phyloP scores from a whole-genome alignment of 2,329 filamentous ascomycete species.

The Colletotrichum orbiculare region DNA sequence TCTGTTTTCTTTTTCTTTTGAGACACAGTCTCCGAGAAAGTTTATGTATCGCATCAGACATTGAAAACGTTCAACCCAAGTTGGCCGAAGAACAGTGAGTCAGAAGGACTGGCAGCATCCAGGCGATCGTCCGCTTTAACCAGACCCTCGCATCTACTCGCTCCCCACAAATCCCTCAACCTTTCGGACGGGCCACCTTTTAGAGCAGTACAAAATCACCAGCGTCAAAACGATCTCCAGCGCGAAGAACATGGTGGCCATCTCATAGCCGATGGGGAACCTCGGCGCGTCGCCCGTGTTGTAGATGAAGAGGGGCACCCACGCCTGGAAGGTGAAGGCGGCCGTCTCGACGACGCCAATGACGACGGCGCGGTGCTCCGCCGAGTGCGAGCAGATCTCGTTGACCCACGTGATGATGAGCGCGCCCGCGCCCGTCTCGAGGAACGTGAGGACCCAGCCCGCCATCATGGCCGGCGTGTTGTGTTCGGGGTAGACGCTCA shows the following conservation, averaged over 20 bases:
- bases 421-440: conserved; percentile 48
- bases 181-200: conserved; percentile 13
- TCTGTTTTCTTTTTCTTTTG: too few species aligned
- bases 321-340: conserved; percentile 56
- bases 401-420: conserved; percentile 59
- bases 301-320: conserved; percentile 53
- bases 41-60: too few species aligned
- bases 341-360: conserved; percentile 60
- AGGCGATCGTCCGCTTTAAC: too few species aligned
- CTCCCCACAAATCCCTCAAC: background rate
- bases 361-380: conserved; percentile 60
- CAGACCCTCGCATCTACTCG: background rate
- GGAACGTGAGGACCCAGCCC: conserved; percentile 50
- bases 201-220: conserved; percentile 15
- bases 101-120: too few species aligned
- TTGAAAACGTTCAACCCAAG: too few species aligned
- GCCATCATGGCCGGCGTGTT: conserved; percentile 49
- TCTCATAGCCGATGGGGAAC: conserved; percentile 51
- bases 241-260: conserved; percentile 47
- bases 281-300: conserved; percentile 50
- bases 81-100: too few species aligned
- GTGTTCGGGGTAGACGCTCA: conserved; percentile 48
- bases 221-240: conserved; percentile 41
- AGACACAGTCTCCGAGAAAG: too few species aligned
- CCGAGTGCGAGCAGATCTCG: conserved; percentile 56